Evolutionary conservation across 805 yeast species (phyloP).

Genomic region (Monosporozyma unispora): DNA sequence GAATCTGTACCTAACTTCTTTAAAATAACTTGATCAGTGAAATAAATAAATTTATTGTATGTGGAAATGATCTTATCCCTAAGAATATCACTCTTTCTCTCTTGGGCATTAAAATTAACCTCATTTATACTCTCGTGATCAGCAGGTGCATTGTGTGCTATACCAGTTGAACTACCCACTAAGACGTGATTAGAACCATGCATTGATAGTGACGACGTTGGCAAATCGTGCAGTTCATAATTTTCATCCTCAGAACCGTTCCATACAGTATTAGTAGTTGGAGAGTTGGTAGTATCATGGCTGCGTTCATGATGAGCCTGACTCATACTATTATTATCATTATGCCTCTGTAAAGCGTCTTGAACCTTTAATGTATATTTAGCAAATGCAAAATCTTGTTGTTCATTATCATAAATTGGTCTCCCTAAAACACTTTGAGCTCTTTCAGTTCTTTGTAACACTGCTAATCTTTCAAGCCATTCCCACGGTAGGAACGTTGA

Average conservation of each 20-base stretch:
- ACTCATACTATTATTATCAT: conserved; percentile 4
- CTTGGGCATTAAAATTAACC: conserved; percentile 11
- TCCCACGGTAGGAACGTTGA: conserved; percentile 77
- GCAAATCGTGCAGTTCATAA: background rate
- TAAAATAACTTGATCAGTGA: conserved; percentile 47
- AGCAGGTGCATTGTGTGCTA: background rate
- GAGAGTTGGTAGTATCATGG: background rate
- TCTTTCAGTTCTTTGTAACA: conserved; percentile 49
- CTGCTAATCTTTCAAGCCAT: conserved; percentile 63
- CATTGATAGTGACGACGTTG: background rate
- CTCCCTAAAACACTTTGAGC: conserved; percentile 69
- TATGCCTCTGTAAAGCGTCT: conserved; percentile 15
- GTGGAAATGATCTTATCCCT: conserved; percentile 23
- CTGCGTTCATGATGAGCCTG: background rate
- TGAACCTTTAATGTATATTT: conserved; percentile 23
- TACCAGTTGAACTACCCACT: background rate
- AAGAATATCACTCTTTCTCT: conserved; percentile 15
- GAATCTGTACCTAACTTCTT: conserved; percentile 53
- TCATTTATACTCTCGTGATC: conserved; percentile 18
- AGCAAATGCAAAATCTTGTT: conserved; percentile 24
- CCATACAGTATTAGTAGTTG: background rate
- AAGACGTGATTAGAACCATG: background rate
- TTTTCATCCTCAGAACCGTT: background rate
- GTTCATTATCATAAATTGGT: conserved; percentile 62
- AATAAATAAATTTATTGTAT: conserved; percentile 33